Evolutionary conservation across 2,329 filamentous ascomycete species (phyloP), one percentile per base, ranked within the genome.

Genomic region (Beauveria sp.): DNA sequence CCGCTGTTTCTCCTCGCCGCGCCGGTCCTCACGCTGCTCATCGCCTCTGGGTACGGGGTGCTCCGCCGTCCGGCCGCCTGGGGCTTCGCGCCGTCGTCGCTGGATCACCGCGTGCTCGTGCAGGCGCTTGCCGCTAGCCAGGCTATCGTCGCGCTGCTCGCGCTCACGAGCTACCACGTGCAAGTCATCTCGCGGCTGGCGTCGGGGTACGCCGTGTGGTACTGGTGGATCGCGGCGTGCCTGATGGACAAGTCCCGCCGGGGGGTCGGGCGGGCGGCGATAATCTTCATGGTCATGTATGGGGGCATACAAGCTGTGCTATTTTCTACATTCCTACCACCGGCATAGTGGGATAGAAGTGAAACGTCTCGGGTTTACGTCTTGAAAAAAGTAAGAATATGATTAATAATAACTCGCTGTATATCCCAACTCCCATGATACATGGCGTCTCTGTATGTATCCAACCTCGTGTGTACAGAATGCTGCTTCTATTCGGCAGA

Each of bases 101-200:
- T 63, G 16, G 56, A 67, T 26, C 64, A 63, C 18, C 66, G 66
- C 6, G 47, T 67, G 5, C 68, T 85, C 10, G 66, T 85, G 7
- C 74, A 74, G 30, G 82, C 83, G 24, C 78, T 96, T 63, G 91
- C 91, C 1, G 74, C 87, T 3, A 83, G 85, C 4, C 93, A 99
- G 73, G 73, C 89, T 1, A 62, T 93, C 3, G 78, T 99, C 20
- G 87, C 88, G 1, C 63, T 84, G 2, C 73, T 93, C 63, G 90
- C 91, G 22, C 74, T 93, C 22, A 91, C 87, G 14, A 91, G 79
- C 65, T 96, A 96, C 70, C 95, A 99, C 71, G 89, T 97, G 28
- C 95, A 99, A 74, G 96, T 99, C 67, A 88, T 98, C 68, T 96
- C 89, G 50, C 85, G 95, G 26, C 81, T 99, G 18, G 88, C 91